phyloP scores from a whole-genome alignment of 2,329 filamentous ascomycete genomes.

The Cladophialophora immunda region DNA sequence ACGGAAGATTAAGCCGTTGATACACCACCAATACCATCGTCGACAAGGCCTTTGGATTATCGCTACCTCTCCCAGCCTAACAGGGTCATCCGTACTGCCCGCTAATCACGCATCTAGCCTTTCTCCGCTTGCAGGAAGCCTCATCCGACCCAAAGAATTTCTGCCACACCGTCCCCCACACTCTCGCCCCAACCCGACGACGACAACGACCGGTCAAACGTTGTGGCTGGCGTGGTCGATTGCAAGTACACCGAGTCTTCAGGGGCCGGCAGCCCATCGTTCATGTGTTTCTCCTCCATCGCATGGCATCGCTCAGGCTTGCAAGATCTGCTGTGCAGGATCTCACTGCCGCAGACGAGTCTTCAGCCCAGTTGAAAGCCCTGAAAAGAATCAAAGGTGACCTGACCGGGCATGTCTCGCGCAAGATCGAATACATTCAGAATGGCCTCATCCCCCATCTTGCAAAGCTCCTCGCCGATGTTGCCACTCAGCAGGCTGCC shows the following conservation, averaged over 20 bases:
- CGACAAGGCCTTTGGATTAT: too few species aligned
- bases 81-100: too few species aligned
- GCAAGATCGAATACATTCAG: constrained; percentile 81
- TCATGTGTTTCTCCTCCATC: constrained; percentile 3
- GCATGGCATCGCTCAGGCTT: constrained; percentile 28
- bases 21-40: too few species aligned
- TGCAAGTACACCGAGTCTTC: not conserved
- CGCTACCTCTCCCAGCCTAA: too few species aligned
- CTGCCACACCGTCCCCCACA: not conserved
- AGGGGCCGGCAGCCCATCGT: not conserved
- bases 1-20: not conserved
- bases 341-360: constrained; percentile 16
- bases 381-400: constrained; percentile 85
- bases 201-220: not conserved
- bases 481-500: constrained; percentile 49
- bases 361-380: constrained; percentile 50
- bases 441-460: constrained; percentile 70
- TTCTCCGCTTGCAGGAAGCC: not conserved
- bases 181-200: not conserved
- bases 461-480: constrained; percentile 53
- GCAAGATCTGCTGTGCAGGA: constrained; percentile 29
- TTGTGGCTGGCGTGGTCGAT: not conserved
- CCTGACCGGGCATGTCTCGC: constrained; percentile 84
- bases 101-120: not conserved
- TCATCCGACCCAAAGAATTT: constrained; percentile 3